Percentiles rank a stretch among this genome's conserved stretches.
Evolutionary conservation across 441 rosid genomes (phyloP).

Genomic region (Theobroma grandiflorum): DNA sequence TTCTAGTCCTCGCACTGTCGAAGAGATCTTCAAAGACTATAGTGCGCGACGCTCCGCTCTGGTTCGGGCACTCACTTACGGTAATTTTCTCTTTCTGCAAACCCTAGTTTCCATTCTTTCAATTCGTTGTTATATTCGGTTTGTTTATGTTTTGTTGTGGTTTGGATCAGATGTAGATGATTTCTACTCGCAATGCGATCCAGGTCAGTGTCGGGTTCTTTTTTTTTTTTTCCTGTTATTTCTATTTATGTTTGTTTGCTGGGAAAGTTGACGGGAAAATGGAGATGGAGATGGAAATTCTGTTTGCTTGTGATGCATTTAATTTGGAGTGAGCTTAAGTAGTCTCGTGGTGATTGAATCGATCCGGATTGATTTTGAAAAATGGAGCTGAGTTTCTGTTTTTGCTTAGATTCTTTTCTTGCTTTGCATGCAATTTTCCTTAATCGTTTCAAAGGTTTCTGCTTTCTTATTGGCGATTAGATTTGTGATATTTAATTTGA

Average conservation of each 20-base stretch:
- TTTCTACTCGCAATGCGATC: constrained; percentile 84
- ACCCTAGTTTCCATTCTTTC: constrained; percentile 13
- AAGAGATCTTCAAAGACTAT: constrained; percentile 92
- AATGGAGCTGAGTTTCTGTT: background rate
- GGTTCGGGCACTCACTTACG: constrained; percentile 77
- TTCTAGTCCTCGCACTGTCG: constrained; percentile 83
- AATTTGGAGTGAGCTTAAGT: constrained; percentile 6
- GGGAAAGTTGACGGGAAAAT: constrained; percentile 7
- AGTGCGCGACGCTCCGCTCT: constrained; percentile 72
- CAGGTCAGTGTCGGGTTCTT: constrained; percentile 53
- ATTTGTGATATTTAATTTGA: background rate
- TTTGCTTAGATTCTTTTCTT: constrained; percentile 3
- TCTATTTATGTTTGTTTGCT: constrained; percentile 30
- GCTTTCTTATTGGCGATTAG: background rate
- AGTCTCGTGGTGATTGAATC: background rate
- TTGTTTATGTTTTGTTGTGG: background rate
- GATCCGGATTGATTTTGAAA: background rate
- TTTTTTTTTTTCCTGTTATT: background rate
- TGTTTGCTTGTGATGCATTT: background rate
- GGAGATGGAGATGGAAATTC: constrained; percentile 4
- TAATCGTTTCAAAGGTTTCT: background rate
- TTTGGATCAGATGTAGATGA: constrained; percentile 70
- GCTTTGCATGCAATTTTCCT: background rate
- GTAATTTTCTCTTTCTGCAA: constrained; percentile 39
- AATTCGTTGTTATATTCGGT: background rate